Base-by-base conservation (phyloP, 1,284 basidiomycete genomes). In the Xerocomus nothofagi region DNA sequence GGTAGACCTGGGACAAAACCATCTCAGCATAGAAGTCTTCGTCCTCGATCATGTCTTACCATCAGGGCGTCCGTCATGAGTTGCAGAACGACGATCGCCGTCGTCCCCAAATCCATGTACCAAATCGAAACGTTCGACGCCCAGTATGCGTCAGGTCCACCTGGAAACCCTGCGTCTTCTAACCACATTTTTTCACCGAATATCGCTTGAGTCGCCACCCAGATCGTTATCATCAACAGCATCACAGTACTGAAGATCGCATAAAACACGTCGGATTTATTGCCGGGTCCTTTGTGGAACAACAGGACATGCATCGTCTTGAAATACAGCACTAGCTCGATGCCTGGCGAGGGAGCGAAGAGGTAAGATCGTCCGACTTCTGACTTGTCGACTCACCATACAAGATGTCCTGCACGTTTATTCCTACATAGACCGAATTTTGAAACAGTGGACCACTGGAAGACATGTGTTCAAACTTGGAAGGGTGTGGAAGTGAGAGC, bases 121-220 rank as follows among this genome's bases (percentile, higher is more conserved):
- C 63, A 66, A 1, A 30, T 24, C 0, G 61, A 52, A 3, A 18
- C 7, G 38, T 62, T 39, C 15, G 11, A 2, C 2, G 36, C 47
- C 53, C 53, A 64, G 37, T 56, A 67, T 23, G 54, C 54, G 7
- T 51, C 44, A 4, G 44, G 45, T 3, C 63, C 62, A 0, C 56
- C 65, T 1, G 54, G 50, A 37, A 33, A 57, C 9, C 12, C n/a
- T 4, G 26, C 15, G 0, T 60, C 3, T 3, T 23, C 36, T 21
- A 64, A n/a, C 63, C 62, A 67, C 63, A 67, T 57, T 6, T 48
- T 51, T 20, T 59, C 53, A 4, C 61, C 60, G 14, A 66, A 61
- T 29, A 65, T 12, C 6, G 59, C 52, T 41, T 65, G 62, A 3
- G 59, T 62, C 15, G 50, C 50, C 17, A 66, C 33, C 50, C 45